Evolutionary conservation across 177 flowering plant genomes (phyloP).

Genomic region (Vitis hybrid): DNA sequence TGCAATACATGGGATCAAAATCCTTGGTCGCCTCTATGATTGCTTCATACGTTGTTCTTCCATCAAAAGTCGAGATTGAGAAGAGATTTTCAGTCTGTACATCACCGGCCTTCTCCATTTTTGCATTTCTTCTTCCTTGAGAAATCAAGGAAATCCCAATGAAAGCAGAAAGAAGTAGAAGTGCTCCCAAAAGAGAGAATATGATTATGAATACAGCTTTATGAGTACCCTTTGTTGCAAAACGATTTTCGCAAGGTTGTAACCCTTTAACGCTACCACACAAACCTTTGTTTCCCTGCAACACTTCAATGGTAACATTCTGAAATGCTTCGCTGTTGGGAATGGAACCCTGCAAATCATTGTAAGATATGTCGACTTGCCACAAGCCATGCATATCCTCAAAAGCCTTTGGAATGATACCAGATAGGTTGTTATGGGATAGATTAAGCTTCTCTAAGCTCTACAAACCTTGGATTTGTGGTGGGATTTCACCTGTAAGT

Average conservation of each 20-base stretch:
- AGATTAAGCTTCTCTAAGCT: too few species aligned
- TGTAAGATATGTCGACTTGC: slow-evolving; percentile 12
- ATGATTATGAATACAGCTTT: not conserved
- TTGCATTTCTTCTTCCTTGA: not conserved
- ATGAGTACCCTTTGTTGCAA: not conserved
- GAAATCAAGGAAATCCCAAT: not conserved
- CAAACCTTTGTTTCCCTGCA: slow-evolving; percentile 12
- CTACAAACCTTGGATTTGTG: too few species aligned
- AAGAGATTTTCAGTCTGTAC: too few species aligned
- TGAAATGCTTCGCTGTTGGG: slow-evolving; percentile 10
- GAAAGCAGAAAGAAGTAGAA: not conserved
- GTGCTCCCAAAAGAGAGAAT: not conserved
- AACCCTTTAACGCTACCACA: slow-evolving; percentile 16
- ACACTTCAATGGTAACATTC: slow-evolving; percentile 10
- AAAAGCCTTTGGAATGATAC: slow-evolving; percentile 9
- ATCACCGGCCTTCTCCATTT: not conserved
- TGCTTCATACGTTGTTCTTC: too few species aligned
- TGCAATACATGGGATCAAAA: too few species aligned
- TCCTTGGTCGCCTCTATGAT: too few species aligned
- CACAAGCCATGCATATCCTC: slow-evolving; percentile 5
- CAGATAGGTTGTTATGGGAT: slow-evolving; percentile 1
- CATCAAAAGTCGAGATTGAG: too few species aligned
- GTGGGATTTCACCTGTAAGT: not conserved
- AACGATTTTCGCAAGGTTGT: not conserved
- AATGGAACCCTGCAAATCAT: slow-evolving; percentile 16